A percentile compares a stretch with the other conserved stretches of the same genome.
Evolutionary conservation across 2,329 filamentous ascomycete genomes (phyloP).

Genomic region (Nothophoma quercina): DNA sequence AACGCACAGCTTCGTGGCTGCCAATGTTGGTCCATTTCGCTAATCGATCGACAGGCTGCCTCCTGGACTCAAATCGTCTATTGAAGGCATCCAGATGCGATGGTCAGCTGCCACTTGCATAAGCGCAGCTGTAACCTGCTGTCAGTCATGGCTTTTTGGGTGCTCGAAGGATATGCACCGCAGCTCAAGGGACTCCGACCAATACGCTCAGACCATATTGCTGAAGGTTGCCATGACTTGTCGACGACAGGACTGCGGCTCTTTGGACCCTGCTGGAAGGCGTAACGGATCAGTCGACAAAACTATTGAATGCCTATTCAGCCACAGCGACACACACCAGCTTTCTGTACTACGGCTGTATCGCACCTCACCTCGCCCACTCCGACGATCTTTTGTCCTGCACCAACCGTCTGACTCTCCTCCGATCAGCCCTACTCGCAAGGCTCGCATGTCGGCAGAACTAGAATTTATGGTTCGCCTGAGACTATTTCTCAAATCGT

Average conservation of each 20-base stretch:
- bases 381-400: neutral
- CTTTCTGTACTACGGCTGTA: neutral
- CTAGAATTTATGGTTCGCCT: neutral
- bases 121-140: no score
- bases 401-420: neutral
- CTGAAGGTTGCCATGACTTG: neutral
- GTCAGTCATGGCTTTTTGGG: no score
- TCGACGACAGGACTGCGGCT: neutral
- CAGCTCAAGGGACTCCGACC: neutral
- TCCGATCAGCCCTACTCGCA: neutral
- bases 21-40: neutral
- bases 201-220: neutral
- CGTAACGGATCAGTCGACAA: neutral
- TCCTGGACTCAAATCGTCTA: neutral
- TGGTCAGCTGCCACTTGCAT: neutral
- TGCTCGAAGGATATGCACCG: neutral
- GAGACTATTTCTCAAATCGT: neutral
- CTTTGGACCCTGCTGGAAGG: conserved; percentile 1
- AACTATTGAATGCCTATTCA: neutral
- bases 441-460: neutral
- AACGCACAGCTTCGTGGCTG: neutral
- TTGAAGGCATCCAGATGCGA: neutral
- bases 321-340: conserved; percentile 11
- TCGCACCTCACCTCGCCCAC: neutral
- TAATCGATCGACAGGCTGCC: neutral